phyloP scores from a whole-genome alignment of 2,329 filamentous ascomycete species.

The Taxawa tesnikishii region DNA sequence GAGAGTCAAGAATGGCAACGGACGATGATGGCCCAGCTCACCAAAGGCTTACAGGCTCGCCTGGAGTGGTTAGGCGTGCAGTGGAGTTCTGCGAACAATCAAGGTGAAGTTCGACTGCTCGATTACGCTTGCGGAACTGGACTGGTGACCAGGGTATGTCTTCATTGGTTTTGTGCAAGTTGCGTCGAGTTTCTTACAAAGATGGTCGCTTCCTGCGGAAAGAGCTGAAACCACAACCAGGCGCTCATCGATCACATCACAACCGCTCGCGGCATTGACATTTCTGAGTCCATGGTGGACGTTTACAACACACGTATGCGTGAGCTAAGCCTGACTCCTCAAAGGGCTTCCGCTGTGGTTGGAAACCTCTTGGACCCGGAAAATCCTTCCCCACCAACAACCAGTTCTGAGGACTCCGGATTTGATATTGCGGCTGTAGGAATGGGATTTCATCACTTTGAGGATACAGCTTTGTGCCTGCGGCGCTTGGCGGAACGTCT shows the following conservation, averaged over 20 bases:
- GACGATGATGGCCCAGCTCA: slow-evolving; percentile 16
- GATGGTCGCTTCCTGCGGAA: no score
- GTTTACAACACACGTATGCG: slow-evolving; percentile 16
- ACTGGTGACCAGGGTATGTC: slow-evolving; percentile 13
- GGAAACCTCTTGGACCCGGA: slow-evolving; percentile 24
- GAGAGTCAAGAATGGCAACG: slow-evolving; percentile 19
- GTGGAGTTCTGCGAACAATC: slow-evolving; percentile 10
- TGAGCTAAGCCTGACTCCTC: neutral
- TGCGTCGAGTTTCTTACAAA: neutral
- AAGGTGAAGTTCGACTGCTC: slow-evolving; percentile 13
- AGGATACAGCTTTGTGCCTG: slow-evolving; percentile 14
- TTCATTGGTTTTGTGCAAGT: neutral
- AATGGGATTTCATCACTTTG: slow-evolving; percentile 34
- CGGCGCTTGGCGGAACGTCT: slow-evolving; percentile 15
- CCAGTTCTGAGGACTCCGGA: slow-evolving; percentile 18
- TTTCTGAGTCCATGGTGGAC: slow-evolving; percentile 19
- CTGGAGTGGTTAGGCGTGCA: slow-evolving; percentile 17
- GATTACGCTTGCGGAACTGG: slow-evolving; percentile 23
- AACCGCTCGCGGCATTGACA: slow-evolving; percentile 18
- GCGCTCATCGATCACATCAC: slow-evolving; percentile 17
- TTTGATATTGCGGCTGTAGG: slow-evolving; percentile 32
- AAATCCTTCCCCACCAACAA: slow-evolving; percentile 11
- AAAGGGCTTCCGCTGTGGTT: slow-evolving; percentile 13
- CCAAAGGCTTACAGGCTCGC: slow-evolving; percentile 14
- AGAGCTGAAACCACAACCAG: no score